phyloP scores from a whole-genome alignment of 805 yeast genomes.

The Candida anglica region DNA sequence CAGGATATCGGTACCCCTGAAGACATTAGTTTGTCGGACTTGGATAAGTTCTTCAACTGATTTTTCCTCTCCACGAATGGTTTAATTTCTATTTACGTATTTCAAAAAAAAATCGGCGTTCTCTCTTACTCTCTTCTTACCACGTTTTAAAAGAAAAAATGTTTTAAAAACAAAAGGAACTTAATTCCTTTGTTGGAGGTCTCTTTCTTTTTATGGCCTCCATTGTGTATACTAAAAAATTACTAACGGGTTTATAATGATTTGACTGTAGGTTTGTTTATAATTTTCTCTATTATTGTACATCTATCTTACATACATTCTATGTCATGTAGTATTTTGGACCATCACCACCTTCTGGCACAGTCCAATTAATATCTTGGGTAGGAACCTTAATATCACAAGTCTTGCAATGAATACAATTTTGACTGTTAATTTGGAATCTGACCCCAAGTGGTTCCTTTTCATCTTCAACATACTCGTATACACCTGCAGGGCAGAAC shows the following conservation, averaged over 20 bases:
- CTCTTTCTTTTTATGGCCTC: not conserved
- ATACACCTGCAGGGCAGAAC: slow-evolving; percentile 98
- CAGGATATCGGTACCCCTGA: slow-evolving; percentile 81
- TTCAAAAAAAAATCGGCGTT: not conserved
- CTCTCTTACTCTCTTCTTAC: slow-evolving; percentile 1
- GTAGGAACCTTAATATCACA: slow-evolving; percentile 96
- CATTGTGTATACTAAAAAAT: slow-evolving; percentile 5
- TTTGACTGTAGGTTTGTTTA: too few relatives aligned
- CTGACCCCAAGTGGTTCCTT: slow-evolving; percentile 57
- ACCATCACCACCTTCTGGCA: slow-evolving; percentile 99
- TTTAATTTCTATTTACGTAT: slow-evolving; percentile 1
- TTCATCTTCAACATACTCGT: slow-evolving; percentile 82
- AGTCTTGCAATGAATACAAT: slow-evolving; percentile 97
- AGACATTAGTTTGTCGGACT: slow-evolving; percentile 67
- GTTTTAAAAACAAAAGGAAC: not conserved
- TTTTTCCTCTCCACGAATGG: not conserved
- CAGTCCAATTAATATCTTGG: slow-evolving; percentile 92
- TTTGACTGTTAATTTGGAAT: slow-evolving; percentile 93
- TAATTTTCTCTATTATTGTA: too few relatives aligned
- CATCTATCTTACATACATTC: too few relatives aligned
- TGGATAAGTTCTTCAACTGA: slow-evolving; percentile 35
- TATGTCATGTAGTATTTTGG: slow-evolving; percentile 89
- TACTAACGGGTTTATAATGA: slow-evolving; percentile 3
- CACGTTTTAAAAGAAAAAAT: too few relatives aligned
- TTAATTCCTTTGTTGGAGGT: not conserved